Evolutionary conservation across 208 protist species (phyloP), one percentile per base, ranked within the genome.

Genomic region (Leishmania major): DNA sequence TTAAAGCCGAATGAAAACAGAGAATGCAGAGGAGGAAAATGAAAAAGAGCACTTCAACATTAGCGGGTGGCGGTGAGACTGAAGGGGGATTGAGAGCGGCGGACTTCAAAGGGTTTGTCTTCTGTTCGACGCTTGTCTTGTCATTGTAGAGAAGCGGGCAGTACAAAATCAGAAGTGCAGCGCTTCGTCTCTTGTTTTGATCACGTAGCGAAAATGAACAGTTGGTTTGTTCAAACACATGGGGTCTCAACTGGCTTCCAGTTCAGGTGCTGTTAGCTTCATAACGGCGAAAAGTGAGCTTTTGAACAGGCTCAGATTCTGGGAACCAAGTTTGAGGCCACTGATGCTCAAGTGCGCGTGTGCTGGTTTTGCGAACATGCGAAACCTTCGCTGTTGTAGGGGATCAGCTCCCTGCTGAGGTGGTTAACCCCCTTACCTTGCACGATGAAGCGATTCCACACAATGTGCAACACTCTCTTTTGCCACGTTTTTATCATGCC

Each of bases 11-110:
- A 40, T 8, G 45, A 25, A 49, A 60, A 35, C 51, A 77, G 75
- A 69, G n/a, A 31, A 78, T 28, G n/a, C 37, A 66, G 43, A 84
- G 19, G 28, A 73, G 40, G 66, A 19, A 35, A 37, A 64, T 35
- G n/a, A 53, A 59, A 17, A 73, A 43, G 31, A 37, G 37, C 1
- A 53, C n/a, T 43, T 70, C 11, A 35, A 35, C 25, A 69, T 62
- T 79, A 47, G n/a, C 4, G 31, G 17, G 1, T 70, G 59, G 43
- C 11, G 28, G 25, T 37, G 19, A 69, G 59, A 15, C 17, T 45
- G 22, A 25, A 35, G 19, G 15, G 17, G 8, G 45, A 17, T 55
- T 53, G 2, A 49, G 31, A 53, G 69, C 2, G 25, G 40, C 69
- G 0, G 7, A 3, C n/a, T 11, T 37, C 5, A 53, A 31, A 49